Base-by-base conservation (phyloP, 2,329 filamentous ascomycete species). In the Aspergillus costaricaensis region DNA sequence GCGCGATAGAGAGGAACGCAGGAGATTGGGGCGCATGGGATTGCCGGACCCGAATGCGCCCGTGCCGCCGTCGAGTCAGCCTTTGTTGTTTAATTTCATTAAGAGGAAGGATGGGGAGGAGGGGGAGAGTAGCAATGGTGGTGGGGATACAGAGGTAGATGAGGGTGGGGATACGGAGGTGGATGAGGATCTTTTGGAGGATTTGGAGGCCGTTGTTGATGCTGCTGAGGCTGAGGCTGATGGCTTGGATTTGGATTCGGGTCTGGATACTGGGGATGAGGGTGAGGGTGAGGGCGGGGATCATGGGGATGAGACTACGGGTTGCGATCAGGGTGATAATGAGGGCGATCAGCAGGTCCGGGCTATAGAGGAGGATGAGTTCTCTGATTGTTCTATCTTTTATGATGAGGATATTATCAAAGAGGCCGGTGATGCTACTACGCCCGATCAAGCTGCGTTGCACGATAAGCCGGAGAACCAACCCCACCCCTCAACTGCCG, bases 31-130 rank as follows among this genome's bases (percentile, higher is more conserved):
- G 55, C 67, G 70, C 17, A 65, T 67, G 3, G 74, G 74, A 0
- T 49, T 75, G 6, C 68, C 72, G 5, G 72, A 76, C 67, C 74
- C 68, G 1, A 58, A 71, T 67, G 70, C 60, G 3, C 52, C 32
- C 62, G n/a, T 68, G 67, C 48, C 75, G 21, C 70, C 74, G 9
- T 68, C 73, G 6, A 77, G 74, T 50, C 74, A 77, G 57, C 74
- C 73, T 9, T 58, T 74, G 54, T 64, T 77, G 14, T 71, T 71
- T 23, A 71, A 67, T 19, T 77, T 77, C 32, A 64, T 74, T 51
- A 68, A 64, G 50, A 65, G 62, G 55, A 52, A 58, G 15, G 36
- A 44, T 47, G 9, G 57, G 32, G 48, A 25, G n/a, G 25, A 15
- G 14, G 27, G 25, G 30, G 27, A 14, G 5, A 36, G 32, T 15